Base-by-base conservation (phyloP, 805 yeast genomes). In the Saturnispora kantuleensis region DNA sequence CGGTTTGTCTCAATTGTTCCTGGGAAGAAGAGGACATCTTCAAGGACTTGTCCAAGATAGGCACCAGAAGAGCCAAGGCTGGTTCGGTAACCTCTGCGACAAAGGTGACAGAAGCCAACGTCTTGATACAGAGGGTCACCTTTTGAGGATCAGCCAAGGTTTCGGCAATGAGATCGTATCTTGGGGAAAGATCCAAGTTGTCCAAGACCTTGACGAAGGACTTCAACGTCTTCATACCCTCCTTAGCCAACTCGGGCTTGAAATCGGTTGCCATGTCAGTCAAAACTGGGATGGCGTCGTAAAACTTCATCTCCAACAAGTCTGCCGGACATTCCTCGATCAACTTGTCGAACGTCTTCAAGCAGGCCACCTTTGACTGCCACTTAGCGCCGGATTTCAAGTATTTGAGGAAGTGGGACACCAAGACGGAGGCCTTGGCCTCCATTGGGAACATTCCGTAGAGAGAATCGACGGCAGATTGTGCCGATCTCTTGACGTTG, bases 81-180 rank as follows among this genome's bases (percentile, higher is more conserved):
- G 97, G 94, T 68, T 89, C 97, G 12, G 97, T 93, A 51, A 90
- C 98, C 69, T 93, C 98, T 39, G 98, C 96, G 41, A 90, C 97
- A 63, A 90, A 90, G 0, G 98, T 93, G 44, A 90, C 97, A 35
- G 94, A 84, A 2, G 96, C 83, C 51, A 90, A 74, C 37, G 90
- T 77, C 65, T 83, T 85, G 63, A 90, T 85, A 65, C 96, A 88
- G 48, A 76, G 81, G 46, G 96, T 85, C 41, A 90, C 95, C 60
- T 84, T 84, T 52, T 73, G 72, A 45, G 97, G 97, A 59, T 90
- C 84, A 39, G 94, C 88, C 64, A 93, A 73, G 41, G 97, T 90
- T 52, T 83, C 84, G 34, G 86, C 84, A 61, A 90, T 87, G 44
- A 81, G 63, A 52, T 87, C 89, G 58, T 77, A 81, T 62, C 96